phyloP scores from a whole-genome alignment of 1,284 basidiomycete genomes.

The Phylloboletellus chloephorus region DNA sequence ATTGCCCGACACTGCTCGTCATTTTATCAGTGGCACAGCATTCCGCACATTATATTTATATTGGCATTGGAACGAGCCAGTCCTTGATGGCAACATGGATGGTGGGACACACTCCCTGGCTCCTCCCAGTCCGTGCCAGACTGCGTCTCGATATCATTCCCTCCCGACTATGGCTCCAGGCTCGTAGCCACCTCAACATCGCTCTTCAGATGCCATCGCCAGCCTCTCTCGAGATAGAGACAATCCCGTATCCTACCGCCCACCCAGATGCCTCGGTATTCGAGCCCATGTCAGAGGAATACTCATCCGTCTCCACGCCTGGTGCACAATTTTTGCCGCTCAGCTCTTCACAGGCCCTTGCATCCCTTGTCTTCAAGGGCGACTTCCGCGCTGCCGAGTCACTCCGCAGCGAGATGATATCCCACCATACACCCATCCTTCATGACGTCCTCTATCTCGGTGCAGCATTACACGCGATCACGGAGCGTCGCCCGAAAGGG shows the following conservation, averaged over 20 bases:
- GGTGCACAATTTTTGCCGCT: constrained; percentile 18
- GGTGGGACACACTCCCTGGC: constrained; percentile 12
- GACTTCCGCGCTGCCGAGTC: constrained; percentile 23
- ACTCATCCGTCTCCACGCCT: constrained; percentile 11
- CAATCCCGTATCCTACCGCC: constrained; percentile 27
- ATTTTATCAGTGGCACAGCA: too few relatives aligned
- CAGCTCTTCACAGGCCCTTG: constrained; percentile 22
- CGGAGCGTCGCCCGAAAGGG: constrained; percentile 5
- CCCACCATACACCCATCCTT: constrained; percentile 21
- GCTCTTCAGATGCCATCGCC: constrained; percentile 27
- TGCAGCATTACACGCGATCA: constrained; percentile 25
- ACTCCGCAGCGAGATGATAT: constrained; percentile 27
- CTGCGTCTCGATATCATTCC: constrained; percentile 11
- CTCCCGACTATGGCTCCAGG: constrained; percentile 15
- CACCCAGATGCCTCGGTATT: constrained; percentile 26
- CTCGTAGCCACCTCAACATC: constrained; percentile 21
- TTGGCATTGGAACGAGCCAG: too few relatives aligned
- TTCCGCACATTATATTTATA: too few relatives aligned
- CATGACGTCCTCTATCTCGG: constrained; percentile 22
- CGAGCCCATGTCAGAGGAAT: constrained; percentile 26
- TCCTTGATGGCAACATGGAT: constrained; percentile 27
- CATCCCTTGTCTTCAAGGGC: constrained; percentile 18
- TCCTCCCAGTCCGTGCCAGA: constrained; percentile 14
- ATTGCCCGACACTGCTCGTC: too few relatives aligned
- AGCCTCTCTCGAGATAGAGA: constrained; percentile 27